Evolutionary conservation across 106 monocot species (phyloP).

Genomic region (Phalaenopsis aphrodite): DNA sequence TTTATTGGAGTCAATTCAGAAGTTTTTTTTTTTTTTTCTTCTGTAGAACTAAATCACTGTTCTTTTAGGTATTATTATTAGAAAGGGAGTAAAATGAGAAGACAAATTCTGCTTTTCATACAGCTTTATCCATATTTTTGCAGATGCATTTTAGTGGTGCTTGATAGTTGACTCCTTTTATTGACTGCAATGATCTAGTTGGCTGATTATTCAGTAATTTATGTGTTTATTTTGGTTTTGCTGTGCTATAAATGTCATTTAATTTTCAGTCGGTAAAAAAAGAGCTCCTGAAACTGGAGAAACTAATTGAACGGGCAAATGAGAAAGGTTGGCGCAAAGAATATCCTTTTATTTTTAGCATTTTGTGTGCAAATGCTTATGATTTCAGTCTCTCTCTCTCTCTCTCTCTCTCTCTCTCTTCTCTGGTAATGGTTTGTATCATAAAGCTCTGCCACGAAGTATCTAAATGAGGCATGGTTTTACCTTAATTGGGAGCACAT

Average conservation of each 20-base stretch:
- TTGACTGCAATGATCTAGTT: background rate
- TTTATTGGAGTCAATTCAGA: too few species aligned
- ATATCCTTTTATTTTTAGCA: conserved; percentile 59
- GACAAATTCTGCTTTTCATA: background rate
- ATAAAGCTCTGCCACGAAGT: background rate
- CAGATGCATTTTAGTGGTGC: background rate
- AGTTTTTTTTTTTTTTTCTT: too few species aligned
- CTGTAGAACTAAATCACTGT: too few species aligned
- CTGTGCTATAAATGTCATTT: background rate
- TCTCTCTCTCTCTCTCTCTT: background rate
- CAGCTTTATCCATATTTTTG: background rate
- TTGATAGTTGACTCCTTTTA: background rate
- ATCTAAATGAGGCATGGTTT: conserved; percentile 4
- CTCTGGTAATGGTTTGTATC: background rate
- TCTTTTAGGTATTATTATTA: too few species aligned
- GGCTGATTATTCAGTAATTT: background rate
- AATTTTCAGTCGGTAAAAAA: conserved; percentile 50
- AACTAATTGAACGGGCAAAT: conserved; percentile 52
- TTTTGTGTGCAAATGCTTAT: background rate
- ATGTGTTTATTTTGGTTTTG: background rate
- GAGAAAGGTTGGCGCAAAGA: conserved; percentile 79
- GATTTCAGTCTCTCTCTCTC: background rate
- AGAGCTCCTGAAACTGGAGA: conserved; percentile 44
- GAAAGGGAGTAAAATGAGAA: background rate
- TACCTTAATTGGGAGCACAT: conserved; percentile 57